These are phyloP conservation scores for Pisolithus thermaeus DNA, from an alignment of 1,284 basidiomycete species.

Conservation along the genomic window DNA sequence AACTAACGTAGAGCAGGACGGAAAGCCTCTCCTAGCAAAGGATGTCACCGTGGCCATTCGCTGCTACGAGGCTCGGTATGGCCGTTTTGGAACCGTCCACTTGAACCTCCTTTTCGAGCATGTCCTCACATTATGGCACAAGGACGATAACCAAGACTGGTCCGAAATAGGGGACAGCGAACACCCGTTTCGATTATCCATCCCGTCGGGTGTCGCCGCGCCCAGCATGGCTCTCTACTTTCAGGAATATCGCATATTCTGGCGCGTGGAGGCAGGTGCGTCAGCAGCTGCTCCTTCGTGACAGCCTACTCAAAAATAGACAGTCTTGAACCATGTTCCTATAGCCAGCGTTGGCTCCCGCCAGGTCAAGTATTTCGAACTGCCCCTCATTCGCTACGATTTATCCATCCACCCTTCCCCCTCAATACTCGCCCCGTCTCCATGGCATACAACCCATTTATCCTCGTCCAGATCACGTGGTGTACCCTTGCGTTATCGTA, in stretches of 20 bases:
- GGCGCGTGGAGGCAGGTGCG: conserved; percentile 78
- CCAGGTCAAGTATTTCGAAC: conserved; percentile 60
- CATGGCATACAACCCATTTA: conserved; percentile 28
- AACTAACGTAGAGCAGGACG: conserved; percentile 66
- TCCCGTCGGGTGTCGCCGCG: conserved; percentile 60
- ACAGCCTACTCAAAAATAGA: conserved; percentile 13
- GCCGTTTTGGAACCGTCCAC: conserved; percentile 48
- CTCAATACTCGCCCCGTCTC: conserved; percentile 26
- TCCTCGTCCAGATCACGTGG: conserved; percentile 41
- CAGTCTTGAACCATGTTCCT: conserved; percentile 62
- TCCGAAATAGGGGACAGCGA: conserved; percentile 59
- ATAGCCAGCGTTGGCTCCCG: conserved; percentile 61
- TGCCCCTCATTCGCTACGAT: conserved; percentile 64
- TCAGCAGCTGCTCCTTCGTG: conserved; percentile 14
- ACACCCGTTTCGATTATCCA: conserved; percentile 60
- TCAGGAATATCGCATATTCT: conserved; percentile 72
- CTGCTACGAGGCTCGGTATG: conserved; percentile 71
- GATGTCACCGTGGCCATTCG: conserved; percentile 62
- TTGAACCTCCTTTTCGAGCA: conserved; percentile 65
- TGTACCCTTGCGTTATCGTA: conserved; percentile 43
- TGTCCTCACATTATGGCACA: conserved; percentile 61
- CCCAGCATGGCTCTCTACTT: conserved; percentile 62
- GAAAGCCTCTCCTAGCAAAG: conserved; percentile 56
- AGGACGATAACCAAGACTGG: conserved; percentile 49
- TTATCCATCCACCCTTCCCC: conserved; percentile 33